phyloP scores from a whole-genome alignment of 305 asterid genomes.

The Striga hermonthica region DNA sequence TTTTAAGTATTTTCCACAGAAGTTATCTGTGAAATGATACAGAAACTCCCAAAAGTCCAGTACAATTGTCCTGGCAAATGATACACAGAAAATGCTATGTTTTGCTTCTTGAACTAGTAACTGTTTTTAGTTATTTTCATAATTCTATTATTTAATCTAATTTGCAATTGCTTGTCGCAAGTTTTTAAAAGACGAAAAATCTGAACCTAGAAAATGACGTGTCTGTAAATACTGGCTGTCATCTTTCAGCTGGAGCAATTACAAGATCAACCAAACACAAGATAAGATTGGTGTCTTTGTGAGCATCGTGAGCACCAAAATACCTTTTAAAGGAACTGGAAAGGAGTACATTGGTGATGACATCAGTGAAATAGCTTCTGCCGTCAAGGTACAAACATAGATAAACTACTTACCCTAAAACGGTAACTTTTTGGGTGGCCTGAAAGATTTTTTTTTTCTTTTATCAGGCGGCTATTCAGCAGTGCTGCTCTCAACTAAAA shows the following conservation, averaged over 20 bases:
- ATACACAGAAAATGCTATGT: constrained; percentile 6
- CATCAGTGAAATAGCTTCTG: constrained; percentile 88
- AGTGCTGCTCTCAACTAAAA: constrained; percentile 74
- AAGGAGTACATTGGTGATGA: constrained; percentile 96
- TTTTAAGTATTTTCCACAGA: background rate
- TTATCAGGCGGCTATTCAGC: constrained; percentile 75
- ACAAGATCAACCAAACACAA: constrained; percentile 90
- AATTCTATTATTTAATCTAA: constrained; percentile 2
- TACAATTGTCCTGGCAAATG: constrained; percentile 14
- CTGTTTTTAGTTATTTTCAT: background rate
- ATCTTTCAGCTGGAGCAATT: constrained; percentile 77
- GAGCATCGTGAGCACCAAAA: constrained; percentile 95
- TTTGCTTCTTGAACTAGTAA: constrained; percentile 18
- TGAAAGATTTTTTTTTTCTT: constrained; percentile 27
- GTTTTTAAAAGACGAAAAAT: background rate
- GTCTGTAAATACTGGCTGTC: constrained; percentile 15
- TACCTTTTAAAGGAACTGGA: constrained; percentile 93
- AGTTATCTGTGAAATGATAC: constrained; percentile 7
- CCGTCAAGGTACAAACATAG: constrained; percentile 62
- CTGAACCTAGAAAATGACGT: constrained; percentile 11
- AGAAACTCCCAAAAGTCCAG: constrained; percentile 15
- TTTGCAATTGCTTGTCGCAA: constrained; percentile 26
- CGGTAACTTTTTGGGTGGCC: constrained; percentile 20
- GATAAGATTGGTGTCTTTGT: constrained; percentile 89
- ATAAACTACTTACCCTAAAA: constrained; percentile 2